These are phyloP conservation scores for Diplogelasinospora grovesii DNA, from an alignment of 495 filamentous ascomycete species.

Conservation along the genomic window DNA sequence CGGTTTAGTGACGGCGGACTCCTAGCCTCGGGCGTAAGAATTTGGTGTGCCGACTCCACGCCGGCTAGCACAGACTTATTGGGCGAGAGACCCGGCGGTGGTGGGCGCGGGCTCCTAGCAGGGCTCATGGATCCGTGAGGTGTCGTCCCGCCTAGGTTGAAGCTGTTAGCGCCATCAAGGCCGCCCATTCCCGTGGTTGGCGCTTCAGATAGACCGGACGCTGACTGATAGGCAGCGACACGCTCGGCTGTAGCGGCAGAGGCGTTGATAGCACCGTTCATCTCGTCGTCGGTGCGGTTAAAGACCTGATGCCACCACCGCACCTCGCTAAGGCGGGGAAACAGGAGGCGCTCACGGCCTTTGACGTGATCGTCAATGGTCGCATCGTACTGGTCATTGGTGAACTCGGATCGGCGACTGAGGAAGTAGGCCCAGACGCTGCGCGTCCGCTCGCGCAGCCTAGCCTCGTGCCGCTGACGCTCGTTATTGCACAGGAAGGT, in stretches of 20 bases:
- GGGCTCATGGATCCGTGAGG: constrained; percentile 16
- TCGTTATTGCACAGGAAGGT: constrained; percentile 96
- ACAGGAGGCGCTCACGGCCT: constrained; percentile 75
- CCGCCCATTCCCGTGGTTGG: constrained; percentile 6
- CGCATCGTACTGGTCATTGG: constrained; percentile 71
- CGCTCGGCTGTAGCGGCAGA: constrained; percentile 29
- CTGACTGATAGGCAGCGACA: constrained; percentile 20
- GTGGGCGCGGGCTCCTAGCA: constrained; percentile 26
- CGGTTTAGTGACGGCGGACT: constrained; percentile 28
- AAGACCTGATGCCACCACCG: constrained; percentile 93
- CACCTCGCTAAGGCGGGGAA: constrained; percentile 60
- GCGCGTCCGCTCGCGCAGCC: constrained; percentile 64
- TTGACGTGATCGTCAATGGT: constrained; percentile 68
- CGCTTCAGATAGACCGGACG: constrained; percentile 16
- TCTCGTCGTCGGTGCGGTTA: constrained; percentile 77
- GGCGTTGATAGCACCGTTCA: constrained; percentile 66
- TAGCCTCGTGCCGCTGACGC: constrained; percentile 73
- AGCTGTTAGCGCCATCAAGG: too few relatives aligned
- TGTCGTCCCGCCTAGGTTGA: constrained; percentile 1
- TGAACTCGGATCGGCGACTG: constrained; percentile 66
- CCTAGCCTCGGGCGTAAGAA: constrained; percentile 29
- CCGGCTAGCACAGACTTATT: constrained; percentile 38
- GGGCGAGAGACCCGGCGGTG: constrained; percentile 26
- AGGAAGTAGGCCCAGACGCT: constrained; percentile 97
- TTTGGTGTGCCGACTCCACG: constrained; percentile 34